Evolutionary conservation across 1,284 basidiomycete species (phyloP), one percentile per base, ranked within the genome.

Genomic region (Leccinum solheimii): DNA sequence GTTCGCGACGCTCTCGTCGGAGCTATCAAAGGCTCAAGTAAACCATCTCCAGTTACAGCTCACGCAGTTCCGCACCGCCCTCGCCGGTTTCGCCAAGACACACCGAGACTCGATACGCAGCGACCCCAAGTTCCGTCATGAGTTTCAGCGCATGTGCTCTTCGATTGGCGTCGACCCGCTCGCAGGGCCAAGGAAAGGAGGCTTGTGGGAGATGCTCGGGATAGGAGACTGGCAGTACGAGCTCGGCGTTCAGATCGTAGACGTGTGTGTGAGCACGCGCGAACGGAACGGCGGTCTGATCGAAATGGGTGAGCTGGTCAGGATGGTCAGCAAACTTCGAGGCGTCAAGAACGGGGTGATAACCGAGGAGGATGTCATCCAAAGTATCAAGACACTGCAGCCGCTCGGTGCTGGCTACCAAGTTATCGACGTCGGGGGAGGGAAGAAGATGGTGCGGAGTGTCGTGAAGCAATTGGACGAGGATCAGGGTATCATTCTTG

Each of bases 71-170:
- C 91, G 92, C 64, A 80, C 85, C 1, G 86, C 93, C 0, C 86
- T 99, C 57, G 78, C 87, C 8, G 81, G 83, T 62, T 99, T 98
- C 71, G 94, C 96, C 0, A 80, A 85, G 5, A 85, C 84, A 11
- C 96, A 98, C 74, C 87, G 94, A 23, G 85, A 90, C 53, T 88
- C 92, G 62, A 98, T 99, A 72, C 84, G 87, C 62, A 82, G 83
- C 60, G 93, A 98, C 70, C 93, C 97, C 1, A 83, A 85, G 2
- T 97, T 99, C 73, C 84, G 97, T 2, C 91, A 92, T 80, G 91
- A 90, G 14, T 99, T 99, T 76, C 94, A 96, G 69, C 90, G 93
- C 63, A 98, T 99, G 95, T 99, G 97, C 74, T 86, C 91, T 1
- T 89, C 90, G 14, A 92, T 99, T 60, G 95, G 95, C 30, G 94